These are phyloP conservation scores for Umbelopsis sp. DNA, from an alignment of 371 early-diverging fungal species.

Conservation along the genomic window DNA sequence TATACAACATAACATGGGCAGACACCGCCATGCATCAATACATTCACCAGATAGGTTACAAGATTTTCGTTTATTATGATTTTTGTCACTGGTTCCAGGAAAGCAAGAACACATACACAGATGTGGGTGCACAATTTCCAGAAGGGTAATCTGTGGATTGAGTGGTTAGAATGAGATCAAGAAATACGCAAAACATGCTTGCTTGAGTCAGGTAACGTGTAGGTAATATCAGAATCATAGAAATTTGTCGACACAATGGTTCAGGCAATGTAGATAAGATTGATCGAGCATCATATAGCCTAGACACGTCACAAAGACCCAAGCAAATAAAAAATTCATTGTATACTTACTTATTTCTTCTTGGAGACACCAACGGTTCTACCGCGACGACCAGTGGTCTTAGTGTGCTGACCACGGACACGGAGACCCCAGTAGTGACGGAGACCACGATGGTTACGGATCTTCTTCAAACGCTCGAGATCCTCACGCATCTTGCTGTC, in stretches of 20 bases:
- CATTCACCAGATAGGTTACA: neutral
- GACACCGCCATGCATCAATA: neutral
- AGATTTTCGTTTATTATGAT: conserved; percentile 10
- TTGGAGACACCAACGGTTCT: conserved; percentile 95
- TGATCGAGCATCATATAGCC: conserved; percentile 17
- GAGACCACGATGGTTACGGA: conserved; percentile 89
- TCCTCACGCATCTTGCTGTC: conserved; percentile 96
- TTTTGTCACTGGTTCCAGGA: conserved; percentile 15
- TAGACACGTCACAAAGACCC: neutral
- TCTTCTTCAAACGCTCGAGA: conserved; percentile 95
- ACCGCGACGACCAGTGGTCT: conserved; percentile 97
- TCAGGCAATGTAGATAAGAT: conserved; percentile 27
- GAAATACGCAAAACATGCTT: too few relatives aligned
- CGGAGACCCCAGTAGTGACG: conserved; percentile 96
- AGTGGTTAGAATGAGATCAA: neutral
- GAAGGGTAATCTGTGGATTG: conserved; percentile 13
- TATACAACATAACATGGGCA: too few relatives aligned
- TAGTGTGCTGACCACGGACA: conserved; percentile 93
- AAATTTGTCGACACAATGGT: conserved; percentile 15
- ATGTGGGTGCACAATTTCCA: conserved; percentile 4
- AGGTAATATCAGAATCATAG: conserved; percentile 19
- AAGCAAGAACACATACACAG: conserved; percentile 14
- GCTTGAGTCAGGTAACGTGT: neutral
- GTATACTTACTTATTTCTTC: conserved; percentile 72
- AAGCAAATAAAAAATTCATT: conserved; percentile 1